Base-by-base conservation (phyloP, 805 yeast species). In the Candida tallmaniae region DNA sequence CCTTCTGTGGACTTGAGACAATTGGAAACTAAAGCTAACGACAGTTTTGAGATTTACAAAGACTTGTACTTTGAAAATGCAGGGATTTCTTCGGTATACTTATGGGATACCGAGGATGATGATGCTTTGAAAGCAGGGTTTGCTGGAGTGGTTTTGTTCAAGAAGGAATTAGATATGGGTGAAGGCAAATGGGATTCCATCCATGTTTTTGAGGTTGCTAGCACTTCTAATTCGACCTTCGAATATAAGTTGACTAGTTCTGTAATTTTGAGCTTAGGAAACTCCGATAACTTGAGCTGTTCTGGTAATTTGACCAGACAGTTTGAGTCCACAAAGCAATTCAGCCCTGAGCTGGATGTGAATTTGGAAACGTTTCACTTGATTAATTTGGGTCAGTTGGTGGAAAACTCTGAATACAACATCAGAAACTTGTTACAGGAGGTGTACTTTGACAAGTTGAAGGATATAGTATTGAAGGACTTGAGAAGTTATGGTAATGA, bases 371-470 rank as follows among this genome's bases (percentile, higher is more conserved):
- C 75, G 18, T 71, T 80, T n/a, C 97, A 93, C 54, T 73, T 90
- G 32, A 78, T 88, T 21, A 89, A 89, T 52, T 62, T 90, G 41
- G 98, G 98, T 20, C 67, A 83, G 3, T 57, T 88, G 42, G 74
- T 93, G 10, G 98, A 90, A 60, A 95, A 86, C 41, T 73, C 85
- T 27, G 98, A 90, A 62, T 78, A 82, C 41, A 86, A 83, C 54
- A 67, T 90, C 64, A 76, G 98, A 59, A 85, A 84, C 48, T 67
- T 84, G 66, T 69, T 90, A 44, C 95, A 90, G 57, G 95, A 87
- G 44, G 97, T 90, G 18, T 90, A 90, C 57, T 90, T 90, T 54
- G 97, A 95, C 49, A 90, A 90, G 65, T 85, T 96, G 13, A 79
- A 85, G 51, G 96, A 90, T 52, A 81, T 93, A 32, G 68, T 89